Conservation (phyloP, 768 basidiomycete species). For the Auriscalpium vulgare region DNA sequence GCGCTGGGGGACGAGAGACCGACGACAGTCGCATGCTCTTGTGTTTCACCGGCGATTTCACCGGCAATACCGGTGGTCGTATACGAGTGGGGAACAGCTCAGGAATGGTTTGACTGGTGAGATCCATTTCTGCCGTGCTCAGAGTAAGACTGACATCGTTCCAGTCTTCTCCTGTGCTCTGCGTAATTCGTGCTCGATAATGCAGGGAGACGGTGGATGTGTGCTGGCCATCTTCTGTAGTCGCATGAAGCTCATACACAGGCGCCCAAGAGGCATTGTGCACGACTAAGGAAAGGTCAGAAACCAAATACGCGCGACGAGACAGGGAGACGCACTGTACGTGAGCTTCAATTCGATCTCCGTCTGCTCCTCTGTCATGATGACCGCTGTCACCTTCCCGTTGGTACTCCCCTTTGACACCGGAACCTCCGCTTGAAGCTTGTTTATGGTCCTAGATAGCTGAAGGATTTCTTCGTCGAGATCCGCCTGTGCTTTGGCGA, state of each 20-base stretch:
- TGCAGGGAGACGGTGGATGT: constrained; percentile 38
- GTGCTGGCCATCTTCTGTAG: constrained; percentile 22
- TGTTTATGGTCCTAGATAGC: not conserved
- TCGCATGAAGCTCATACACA: constrained; percentile 45
- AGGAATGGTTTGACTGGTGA: constrained; percentile 28
- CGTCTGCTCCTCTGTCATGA: not conserved
- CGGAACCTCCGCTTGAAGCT: not conserved
- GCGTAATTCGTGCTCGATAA: constrained; percentile 46
- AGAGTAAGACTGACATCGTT: constrained; percentile 39
- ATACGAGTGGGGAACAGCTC: constrained; percentile 10
- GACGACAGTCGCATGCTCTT: too few relatives aligned
- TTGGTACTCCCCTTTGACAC: not conserved
- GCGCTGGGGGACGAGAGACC: too few relatives aligned
- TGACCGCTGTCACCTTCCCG: not conserved
- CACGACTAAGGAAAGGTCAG: constrained; percentile 33
- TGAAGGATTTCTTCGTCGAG: constrained; percentile 11
- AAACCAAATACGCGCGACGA: not conserved
- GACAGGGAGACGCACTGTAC: constrained; percentile 34
- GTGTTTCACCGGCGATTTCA: too few relatives aligned
- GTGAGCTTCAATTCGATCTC: constrained; percentile 36
- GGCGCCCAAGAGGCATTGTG: constrained; percentile 42
- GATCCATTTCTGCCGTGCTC: constrained; percentile 39
- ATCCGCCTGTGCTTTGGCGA: constrained; percentile 22
- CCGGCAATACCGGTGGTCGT: not conserved
- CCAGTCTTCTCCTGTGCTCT: constrained; percentile 60